These are phyloP conservation scores for Zopfia rhizophila DNA, from an alignment of 2,329 filamentous ascomycete species.

Conservation along the genomic window DNA sequence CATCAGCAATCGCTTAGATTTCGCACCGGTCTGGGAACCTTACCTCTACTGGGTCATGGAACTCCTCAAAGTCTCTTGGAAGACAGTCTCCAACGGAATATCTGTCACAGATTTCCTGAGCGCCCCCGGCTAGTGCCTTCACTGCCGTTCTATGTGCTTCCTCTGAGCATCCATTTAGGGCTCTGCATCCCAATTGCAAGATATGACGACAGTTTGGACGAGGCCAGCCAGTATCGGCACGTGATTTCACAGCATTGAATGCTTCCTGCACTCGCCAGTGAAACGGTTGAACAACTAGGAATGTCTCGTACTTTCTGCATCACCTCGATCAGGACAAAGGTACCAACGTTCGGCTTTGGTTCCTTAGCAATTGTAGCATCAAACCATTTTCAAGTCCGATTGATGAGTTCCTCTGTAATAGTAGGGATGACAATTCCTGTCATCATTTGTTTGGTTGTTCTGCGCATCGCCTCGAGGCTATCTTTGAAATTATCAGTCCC, in stretches of 20 bases:
- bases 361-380: slow-evolving; percentile 14
- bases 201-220: slow-evolving; percentile 22
- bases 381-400: slow-evolving; percentile 24
- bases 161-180: slow-evolving; percentile 9
- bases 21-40: background rate
- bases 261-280: slow-evolving; percentile 7
- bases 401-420: slow-evolving; percentile 18
- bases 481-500: slow-evolving; percentile 2
- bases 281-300: background rate
- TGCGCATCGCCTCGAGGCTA: slow-evolving; percentile 14
- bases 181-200: slow-evolving; percentile 22
- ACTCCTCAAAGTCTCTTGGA: slow-evolving; percentile 25
- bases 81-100: slow-evolving; percentile 20
- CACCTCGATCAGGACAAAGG: slow-evolving; percentile 26
- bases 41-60: slow-evolving; percentile 22
- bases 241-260: slow-evolving; percentile 20
- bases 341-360: slow-evolving; percentile 25
- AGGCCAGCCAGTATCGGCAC: slow-evolving; percentile 21
- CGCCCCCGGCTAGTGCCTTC: slow-evolving; percentile 18
- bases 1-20: slow-evolving; percentile 3
- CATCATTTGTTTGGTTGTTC: slow-evolving; percentile 25
- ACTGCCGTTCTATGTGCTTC: slow-evolving; percentile 18
- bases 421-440: slow-evolving; percentile 19
- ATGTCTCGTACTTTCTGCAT: slow-evolving; percentile 20
- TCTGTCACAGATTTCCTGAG: slow-evolving; percentile 17